Conservation (phyloP, 176 grass and related monocot species). For the Musa schizocarpa region DNA sequence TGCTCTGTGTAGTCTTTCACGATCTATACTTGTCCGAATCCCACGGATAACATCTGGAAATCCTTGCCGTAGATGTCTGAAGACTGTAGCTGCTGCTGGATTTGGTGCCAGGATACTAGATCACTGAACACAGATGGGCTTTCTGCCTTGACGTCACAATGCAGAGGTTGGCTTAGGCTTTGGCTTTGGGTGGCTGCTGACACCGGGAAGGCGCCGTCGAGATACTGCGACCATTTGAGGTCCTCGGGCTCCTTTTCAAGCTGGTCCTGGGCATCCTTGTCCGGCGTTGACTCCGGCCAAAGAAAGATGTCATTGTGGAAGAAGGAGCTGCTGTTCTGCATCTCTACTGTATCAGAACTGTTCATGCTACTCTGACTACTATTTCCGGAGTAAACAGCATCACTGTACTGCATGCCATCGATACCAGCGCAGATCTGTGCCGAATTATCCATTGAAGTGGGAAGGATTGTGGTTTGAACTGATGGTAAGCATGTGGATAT, state of each 20-base stretch:
- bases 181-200: conserved; percentile 10
- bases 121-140: conserved; percentile 14
- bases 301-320: conserved; percentile 24
- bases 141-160: conserved; percentile 22
- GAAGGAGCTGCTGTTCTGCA: conserved; percentile 3
- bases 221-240: conserved; percentile 31
- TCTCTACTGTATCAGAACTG: conserved; percentile 5
- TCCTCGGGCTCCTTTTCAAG: conserved; percentile 19
- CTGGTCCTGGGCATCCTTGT: conserved; percentile 5
- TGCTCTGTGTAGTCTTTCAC: neutral
- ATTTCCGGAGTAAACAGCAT: neutral
- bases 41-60: conserved; percentile 19
- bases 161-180: conserved; percentile 7
- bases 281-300: conserved; percentile 21
- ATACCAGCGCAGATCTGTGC: neutral
- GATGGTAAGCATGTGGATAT: neutral
- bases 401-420: conserved; percentile 11
- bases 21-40: conserved; percentile 22
- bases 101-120: conserved; percentile 17
- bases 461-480: conserved; percentile 5
- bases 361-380: conserved; percentile 12
- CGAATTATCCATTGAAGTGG: neutral
- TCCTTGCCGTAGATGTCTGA: conserved; percentile 15
- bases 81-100: conserved; percentile 16
- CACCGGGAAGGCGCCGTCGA: conserved; percentile 21